phyloP scores from a whole-genome alignment of 1,139 yeast genomes.

The Diutina pseudorugosa region DNA sequence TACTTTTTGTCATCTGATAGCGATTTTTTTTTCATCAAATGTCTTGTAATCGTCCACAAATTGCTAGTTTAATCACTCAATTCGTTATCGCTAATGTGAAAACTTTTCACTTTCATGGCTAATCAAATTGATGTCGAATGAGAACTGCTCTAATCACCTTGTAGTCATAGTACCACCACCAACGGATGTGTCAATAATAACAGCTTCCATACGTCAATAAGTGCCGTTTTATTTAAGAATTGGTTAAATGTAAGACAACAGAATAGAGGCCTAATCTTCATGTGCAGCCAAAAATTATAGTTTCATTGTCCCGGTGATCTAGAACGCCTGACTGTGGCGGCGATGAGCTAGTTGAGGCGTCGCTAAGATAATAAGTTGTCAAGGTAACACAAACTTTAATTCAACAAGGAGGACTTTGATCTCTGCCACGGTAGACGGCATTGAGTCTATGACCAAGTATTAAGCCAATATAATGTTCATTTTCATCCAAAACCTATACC shows the following conservation, averaged over 20 bases:
- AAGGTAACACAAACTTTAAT: neutral
- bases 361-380: neutral
- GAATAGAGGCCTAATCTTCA: neutral
- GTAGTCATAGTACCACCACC: neutral
- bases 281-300: neutral
- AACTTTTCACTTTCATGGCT: neutral
- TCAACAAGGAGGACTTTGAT: neutral
- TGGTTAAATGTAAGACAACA: neutral
- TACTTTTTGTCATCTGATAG: neutral
- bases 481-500: neutral
- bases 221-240: no score
- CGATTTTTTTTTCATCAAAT: no score
- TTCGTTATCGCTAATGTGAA: neutral
- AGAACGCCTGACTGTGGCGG: neutral
- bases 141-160: neutral
- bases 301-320: neutral
- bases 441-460: neutral
- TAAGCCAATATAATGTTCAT: neutral
- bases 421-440: neutral
- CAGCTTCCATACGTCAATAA: neutral
- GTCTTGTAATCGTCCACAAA: no score
- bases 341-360: neutral
- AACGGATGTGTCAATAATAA: no score
- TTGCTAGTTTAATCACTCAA: neutral
- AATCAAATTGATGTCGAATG: neutral